These are phyloP conservation scores for Trichophyton equinum DNA, from an alignment of 2,329 filamentous ascomycete genomes.

Conservation along the genomic window DNA sequence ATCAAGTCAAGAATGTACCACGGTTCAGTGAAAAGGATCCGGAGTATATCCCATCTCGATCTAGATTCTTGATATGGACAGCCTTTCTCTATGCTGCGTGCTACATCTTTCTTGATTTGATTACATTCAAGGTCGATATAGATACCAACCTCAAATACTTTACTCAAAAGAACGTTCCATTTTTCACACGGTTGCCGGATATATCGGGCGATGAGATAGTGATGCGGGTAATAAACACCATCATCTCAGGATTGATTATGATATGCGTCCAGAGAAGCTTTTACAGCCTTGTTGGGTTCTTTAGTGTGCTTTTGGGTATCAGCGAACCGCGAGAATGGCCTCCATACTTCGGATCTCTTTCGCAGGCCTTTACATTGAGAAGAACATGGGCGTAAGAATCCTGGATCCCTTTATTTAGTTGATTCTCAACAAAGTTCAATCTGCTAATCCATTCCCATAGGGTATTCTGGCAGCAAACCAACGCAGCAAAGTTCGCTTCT, in stretches of 20 bases:
- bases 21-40: neutral
- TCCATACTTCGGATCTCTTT: conserved; percentile 3
- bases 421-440: neutral
- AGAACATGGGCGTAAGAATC: conserved; percentile 8
- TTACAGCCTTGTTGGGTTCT: neutral
- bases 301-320: conserved; percentile 5
- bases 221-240: neutral
- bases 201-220: neutral
- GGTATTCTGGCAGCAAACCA: neutral
- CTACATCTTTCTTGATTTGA: neutral
- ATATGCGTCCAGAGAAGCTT: neutral
- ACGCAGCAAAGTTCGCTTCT: neutral
- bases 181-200: neutral
- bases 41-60: neutral
- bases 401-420: neutral
- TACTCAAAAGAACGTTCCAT: neutral
- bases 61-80: neutral
- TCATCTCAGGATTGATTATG: neutral
- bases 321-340: conserved; percentile 7
- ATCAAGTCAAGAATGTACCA: neutral
- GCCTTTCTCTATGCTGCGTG: neutral
- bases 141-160: neutral
- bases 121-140: neutral
- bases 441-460: neutral
- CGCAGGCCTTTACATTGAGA: conserved; percentile 8